Evolutionary conservation across 2,329 filamentous ascomycete species (phyloP), one percentile per base, ranked within the genome.

Genomic region (Neopestalotiopsis clavispora): DNA sequence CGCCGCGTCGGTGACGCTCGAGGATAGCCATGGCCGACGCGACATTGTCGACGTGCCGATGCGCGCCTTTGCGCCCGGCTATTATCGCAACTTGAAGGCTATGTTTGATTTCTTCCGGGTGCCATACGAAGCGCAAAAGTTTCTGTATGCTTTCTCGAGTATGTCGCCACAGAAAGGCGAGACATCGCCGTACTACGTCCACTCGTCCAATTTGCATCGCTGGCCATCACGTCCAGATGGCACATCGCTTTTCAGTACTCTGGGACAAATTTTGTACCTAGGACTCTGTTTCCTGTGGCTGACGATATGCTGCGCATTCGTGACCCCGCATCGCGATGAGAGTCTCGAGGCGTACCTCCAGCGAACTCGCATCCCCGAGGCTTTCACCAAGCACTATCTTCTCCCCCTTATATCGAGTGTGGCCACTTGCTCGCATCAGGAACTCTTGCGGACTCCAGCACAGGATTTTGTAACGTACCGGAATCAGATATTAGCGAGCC

Each of bases 41-140:
- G 81, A 83, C 70, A 77, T 80, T 10, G 74, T 83, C 42, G 80
- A 83, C 66, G 67, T 83, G 4, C 81, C 81, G 4, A 80, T 80
- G 77, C 80, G 81, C 32, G 78, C 79, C 4, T 76, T 75, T 67
- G 78, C 78, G 0, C 77, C 75, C 7, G 80, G 81, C 23, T 90
- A 87, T 75, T 90, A 90, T 73, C 75, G 77, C 61, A 87, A 89
- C 70, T 77, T 90, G 63, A 83, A 82, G 70, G 79, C 81, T 32
- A 86, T 91, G 84, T 90, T 90, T 75, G 79, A 85, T 32, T 80
- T 88, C 71, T 77, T 91, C 3, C 82, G 80, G 2, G 79, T 90
- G 13, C 77, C 78, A 5, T 86, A 87, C 69, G 81, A 83, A 56
- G 78, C 82, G 13, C 82, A 87, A 67, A 81, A 80, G 17, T 89